Percentiles rank a stretch among this genome's conserved stretches.
Evolutionary conservation across 2,329 filamentous ascomycete species (phyloP).

Genomic region (Alternaria arbusti): DNA sequence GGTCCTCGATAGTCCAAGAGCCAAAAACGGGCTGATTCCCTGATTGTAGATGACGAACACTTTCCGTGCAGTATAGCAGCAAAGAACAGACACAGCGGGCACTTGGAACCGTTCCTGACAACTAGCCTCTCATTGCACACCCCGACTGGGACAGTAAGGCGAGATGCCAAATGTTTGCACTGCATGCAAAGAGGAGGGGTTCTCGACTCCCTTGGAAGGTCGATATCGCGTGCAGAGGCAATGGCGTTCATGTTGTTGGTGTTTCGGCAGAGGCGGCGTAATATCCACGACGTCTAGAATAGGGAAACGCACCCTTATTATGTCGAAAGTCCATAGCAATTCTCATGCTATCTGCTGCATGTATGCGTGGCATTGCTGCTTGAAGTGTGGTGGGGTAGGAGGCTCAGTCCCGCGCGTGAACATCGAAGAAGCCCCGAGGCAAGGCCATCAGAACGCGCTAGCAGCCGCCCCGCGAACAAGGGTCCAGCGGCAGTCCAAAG

Average conservation of each 20-base stretch:
- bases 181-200: not conserved
- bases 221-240: not conserved
- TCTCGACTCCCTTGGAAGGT: not conserved
- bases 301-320: not conserved
- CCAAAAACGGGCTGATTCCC: not conserved
- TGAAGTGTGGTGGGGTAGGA: not conserved
- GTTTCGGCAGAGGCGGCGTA: not conserved
- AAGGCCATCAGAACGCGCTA: not conserved
- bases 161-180: not conserved
- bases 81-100: not conserved
- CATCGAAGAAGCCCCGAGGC: not conserved
- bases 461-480: slow-evolving; percentile 4
- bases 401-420: not conserved
- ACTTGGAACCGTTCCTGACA: not conserved
- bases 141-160: not conserved
- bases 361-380: not conserved
- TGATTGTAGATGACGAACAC: not conserved
- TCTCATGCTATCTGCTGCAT: not conserved
- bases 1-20: not conserved
- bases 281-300: not conserved
- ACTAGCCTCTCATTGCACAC: not conserved
- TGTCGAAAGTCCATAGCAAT: not conserved
- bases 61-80: not conserved
- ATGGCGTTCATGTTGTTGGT: not conserved
- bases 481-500: slow-evolving; percentile 2